These are phyloP conservation scores for Aphanomyces invadans DNA, from an alignment of 352 stramenopile genomes.

Conservation along the genomic window DNA sequence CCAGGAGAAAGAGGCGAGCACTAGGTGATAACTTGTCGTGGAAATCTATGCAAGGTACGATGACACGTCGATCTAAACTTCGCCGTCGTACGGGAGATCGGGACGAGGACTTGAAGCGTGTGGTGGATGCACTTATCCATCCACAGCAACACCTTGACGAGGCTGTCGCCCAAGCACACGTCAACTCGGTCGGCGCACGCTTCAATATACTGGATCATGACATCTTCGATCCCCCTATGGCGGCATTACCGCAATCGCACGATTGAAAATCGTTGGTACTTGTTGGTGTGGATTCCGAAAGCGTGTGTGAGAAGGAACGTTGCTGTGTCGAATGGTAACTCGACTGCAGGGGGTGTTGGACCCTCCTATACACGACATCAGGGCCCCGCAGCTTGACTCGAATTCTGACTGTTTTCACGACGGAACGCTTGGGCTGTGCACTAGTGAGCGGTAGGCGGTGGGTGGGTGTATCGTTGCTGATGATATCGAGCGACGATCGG, in stretches of 20 bases:
- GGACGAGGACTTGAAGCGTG: neutral
- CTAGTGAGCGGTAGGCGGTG: neutral
- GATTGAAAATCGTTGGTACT: neutral
- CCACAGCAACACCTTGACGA: constrained; percentile 3
- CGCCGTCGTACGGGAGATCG: neutral
- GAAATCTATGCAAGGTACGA: neutral
- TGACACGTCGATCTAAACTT: neutral
- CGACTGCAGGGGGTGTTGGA: no score
- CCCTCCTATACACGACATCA: no score
- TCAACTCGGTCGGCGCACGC: neutral
- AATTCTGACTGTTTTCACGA: neutral
- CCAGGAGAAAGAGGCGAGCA: constrained; percentile 11
- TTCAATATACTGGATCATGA: constrained; percentile 16
- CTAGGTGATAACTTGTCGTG: constrained; percentile 1
- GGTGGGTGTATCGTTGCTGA: neutral
- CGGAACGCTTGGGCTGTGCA: neutral
- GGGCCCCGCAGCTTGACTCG: neutral
- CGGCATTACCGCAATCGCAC: no score
- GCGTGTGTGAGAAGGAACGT: neutral
- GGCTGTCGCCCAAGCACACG: neutral
- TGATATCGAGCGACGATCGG: neutral
- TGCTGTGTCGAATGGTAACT: neutral
- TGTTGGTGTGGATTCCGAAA: neutral
- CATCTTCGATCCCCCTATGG: constrained; percentile 2
- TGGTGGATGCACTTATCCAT: constrained; percentile 16